Evolutionary conservation across 495 filamentous ascomycete species (phyloP), one percentile per base, ranked within the genome.

Genomic region (Pseudotulostoma volvatum): DNA sequence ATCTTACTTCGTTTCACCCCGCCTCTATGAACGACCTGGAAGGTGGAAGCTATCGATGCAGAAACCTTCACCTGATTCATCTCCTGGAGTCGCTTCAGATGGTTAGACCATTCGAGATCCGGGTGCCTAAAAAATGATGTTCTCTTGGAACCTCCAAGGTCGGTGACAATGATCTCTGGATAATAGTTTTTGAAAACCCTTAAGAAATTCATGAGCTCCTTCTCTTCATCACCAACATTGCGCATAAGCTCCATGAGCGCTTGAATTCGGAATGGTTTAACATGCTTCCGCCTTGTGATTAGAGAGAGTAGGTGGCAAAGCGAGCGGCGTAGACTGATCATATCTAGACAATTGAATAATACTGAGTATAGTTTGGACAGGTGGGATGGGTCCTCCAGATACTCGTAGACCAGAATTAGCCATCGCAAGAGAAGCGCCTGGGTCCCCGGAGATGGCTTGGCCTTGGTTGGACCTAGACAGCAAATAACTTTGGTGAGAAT

Each of bases 181-280:
- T 84, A 90, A 50, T 88, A 90, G 51, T 85, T 83, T 48, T 90
- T 90, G 60, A 79, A 93, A 5, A 86, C 68, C 40, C 74, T 71
- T 18, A 93, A 64, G n/a, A 94, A 65, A n/a, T 77, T 78, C 18
- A 77, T 63, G 30, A 93, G 58, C 33, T 76, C 73, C 34, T 77
- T 81, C 39, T 93, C 86, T 42, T 78, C 76, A 1, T 61, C 60
- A 35, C 56, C 55, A 4, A 56, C 44, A 45, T 44, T 48, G 36
- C 48, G 55, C 17, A 64, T 49, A 19, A 63, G 33, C 32, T 74
- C 83, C 63, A 66, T 88, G 64, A 94, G 60, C 33, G 74, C 61
- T 45, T 93, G 85, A 21, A 93, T 86, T 38, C 86, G 64, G 47
- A 84, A 87, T 2, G 84, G 82, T 43, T 76, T 74, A 30, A 94